These are phyloP conservation scores for Xylariaceae sp. DNA, from an alignment of 2,329 filamentous ascomycete species.

Conservation along the genomic window DNA sequence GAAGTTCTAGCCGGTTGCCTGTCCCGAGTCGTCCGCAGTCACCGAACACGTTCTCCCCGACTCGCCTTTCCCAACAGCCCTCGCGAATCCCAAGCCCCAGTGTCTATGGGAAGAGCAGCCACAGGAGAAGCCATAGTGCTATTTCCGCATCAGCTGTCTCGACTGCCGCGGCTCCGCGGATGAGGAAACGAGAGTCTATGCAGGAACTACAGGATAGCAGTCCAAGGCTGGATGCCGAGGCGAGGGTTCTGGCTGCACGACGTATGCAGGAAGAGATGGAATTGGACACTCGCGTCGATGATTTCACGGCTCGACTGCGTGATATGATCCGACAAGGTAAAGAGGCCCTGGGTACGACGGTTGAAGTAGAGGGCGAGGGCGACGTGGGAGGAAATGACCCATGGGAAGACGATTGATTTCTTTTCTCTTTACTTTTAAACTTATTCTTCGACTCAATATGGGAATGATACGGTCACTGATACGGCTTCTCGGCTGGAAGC, in stretches of 20 bases:
- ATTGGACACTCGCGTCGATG: conserved; percentile 72
- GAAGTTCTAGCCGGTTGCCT: conserved; percentile 41
- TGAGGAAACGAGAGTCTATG: conserved; percentile 15
- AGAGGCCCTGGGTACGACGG: conserved; percentile 73
- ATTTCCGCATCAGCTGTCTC: conserved; percentile 37
- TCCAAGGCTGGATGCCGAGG: conserved; percentile 58
- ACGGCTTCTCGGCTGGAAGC: too few relatives aligned
- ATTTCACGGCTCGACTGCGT: conserved; percentile 73
- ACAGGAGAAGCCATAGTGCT: conserved; percentile 43
- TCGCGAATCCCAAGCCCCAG: conserved; percentile 26
- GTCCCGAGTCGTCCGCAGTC: conserved; percentile 27
- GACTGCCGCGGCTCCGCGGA: conserved; percentile 20
- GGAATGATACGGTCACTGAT: background rate
- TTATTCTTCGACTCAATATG: background rate
- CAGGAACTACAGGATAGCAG: conserved; percentile 33
- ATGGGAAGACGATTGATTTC: conserved; percentile 35
- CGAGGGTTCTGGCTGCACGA: conserved; percentile 68
- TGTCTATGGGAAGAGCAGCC: conserved; percentile 21
- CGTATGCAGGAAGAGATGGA: conserved; percentile 70
- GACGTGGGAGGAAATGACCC: conserved; percentile 16
- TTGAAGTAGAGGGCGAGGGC: conserved; percentile 54
- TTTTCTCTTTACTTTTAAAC: too few relatives aligned
- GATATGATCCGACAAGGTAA: conserved; percentile 87
- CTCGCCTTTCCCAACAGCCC: conserved; percentile 16
- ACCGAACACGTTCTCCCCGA: conserved; percentile 16